Percentiles rank a stretch among this genome's conserved stretches.
phyloP scores from a whole-genome alignment of 1,284 basidiomycete species.

The Tylopilus sp. region DNA sequence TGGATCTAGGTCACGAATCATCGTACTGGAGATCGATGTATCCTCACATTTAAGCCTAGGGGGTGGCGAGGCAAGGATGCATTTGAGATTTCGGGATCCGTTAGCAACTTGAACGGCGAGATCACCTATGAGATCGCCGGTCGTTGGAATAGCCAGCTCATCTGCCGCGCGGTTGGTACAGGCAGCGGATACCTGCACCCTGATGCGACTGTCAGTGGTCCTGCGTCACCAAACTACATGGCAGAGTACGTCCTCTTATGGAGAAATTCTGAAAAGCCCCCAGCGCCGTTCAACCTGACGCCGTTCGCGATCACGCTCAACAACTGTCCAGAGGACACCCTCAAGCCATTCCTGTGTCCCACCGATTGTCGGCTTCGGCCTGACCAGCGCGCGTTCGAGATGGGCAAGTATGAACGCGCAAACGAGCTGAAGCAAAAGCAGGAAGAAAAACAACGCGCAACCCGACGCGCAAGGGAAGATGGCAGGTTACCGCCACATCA shows the following conservation, averaged over 20 bases:
- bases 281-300: constrained; percentile 90
- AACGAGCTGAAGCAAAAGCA: constrained; percentile 85
- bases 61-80: constrained; percentile 93
- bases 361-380: constrained; percentile 94
- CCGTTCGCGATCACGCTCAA: constrained; percentile 94
- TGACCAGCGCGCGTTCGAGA: constrained; percentile 94
- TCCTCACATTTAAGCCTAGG: constrained; percentile 93
- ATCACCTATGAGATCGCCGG: constrained; percentile 90
- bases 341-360: constrained; percentile 77
- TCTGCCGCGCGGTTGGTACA: constrained; percentile 75
- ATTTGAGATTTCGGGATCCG: constrained; percentile 88
- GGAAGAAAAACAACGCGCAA: constrained; percentile 86
- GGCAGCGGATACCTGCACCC: constrained; percentile 71
- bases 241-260: constrained; percentile 83
- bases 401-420: constrained; percentile 87
- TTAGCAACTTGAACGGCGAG: constrained; percentile 66
- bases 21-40: constrained; percentile 86
- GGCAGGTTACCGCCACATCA: constrained; percentile 73
- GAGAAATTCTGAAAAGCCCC: constrained; percentile 87
- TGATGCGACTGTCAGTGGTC: constrained; percentile 56
- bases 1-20: constrained; percentile 78
- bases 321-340: constrained; percentile 66
- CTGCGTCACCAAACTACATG: constrained; percentile 48
- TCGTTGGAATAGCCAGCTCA: constrained; percentile 93
- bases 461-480: constrained; percentile 74